Conservation (phyloP, 2,329 filamentous ascomycete species). For the Mollisiaceae sp. region DNA sequence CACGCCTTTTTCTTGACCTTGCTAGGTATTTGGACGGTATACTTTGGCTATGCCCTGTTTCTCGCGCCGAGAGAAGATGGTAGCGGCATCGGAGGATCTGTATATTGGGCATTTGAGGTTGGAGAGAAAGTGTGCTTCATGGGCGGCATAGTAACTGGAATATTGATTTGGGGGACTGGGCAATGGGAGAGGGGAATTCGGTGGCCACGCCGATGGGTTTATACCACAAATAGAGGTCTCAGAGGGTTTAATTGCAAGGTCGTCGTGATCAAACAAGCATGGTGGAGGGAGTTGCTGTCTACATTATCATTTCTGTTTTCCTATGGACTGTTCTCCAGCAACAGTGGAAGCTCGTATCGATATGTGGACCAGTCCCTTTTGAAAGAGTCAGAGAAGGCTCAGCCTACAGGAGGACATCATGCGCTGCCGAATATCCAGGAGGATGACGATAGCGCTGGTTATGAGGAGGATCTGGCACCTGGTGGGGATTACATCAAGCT, state of each 20-base stretch:
- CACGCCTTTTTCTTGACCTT: constrained; percentile 91
- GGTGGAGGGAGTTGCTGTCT: constrained; percentile 78
- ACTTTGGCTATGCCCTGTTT: constrained; percentile 90
- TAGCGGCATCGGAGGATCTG: constrained; percentile 84
- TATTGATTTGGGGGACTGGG: constrained; percentile 91
- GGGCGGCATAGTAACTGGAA: constrained; percentile 83
- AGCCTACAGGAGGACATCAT: constrained; percentile 51
- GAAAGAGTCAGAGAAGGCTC: constrained; percentile 63
- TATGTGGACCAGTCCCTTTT: constrained; percentile 71
- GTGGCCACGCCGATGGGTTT: constrained; percentile 92
- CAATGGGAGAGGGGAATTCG: constrained; percentile 95
- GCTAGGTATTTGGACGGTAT: constrained; percentile 78
- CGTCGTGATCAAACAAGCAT: constrained; percentile 81
- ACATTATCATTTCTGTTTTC: constrained; percentile 80
- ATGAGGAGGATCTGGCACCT: constrained; percentile 88
- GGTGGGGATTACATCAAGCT: constrained; percentile 94
- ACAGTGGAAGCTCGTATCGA: constrained; percentile 72
- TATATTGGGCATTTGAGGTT: constrained; percentile 95
- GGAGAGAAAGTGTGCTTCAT: constrained; percentile 90
- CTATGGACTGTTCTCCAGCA: constrained; percentile 72
- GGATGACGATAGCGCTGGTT: constrained; percentile 67
- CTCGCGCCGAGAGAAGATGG: constrained; percentile 96
- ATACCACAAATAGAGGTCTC: constrained; percentile 85
- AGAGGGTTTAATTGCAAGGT: constrained; percentile 96
- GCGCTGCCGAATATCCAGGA: constrained; percentile 51